Conservation (phyloP, 805 yeast genomes). For the Tetrapisispora pingtungensis region DNA sequence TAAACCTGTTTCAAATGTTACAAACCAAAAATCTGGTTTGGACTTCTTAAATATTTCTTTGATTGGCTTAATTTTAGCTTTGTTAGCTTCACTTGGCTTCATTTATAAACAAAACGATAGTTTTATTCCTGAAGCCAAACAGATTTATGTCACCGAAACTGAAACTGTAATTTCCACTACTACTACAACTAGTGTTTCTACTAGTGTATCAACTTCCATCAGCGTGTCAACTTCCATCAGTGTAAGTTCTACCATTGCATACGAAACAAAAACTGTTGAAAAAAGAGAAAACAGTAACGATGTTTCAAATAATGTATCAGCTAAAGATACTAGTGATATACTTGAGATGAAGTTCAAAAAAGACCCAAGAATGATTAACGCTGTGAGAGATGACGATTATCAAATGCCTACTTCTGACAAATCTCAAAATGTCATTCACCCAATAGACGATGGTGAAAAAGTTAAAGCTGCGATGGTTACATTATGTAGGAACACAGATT, state of each 20-base stretch:
- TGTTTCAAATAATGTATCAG: not conserved
- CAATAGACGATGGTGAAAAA: slow-evolving; percentile 27
- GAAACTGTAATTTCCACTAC: slow-evolving; percentile 31
- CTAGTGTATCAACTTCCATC: not conserved
- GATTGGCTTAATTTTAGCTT: not conserved
- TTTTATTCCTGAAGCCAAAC: slow-evolving; percentile 30
- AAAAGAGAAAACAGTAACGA: not conserved
- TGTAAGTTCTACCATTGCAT: not conserved
- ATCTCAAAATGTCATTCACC: slow-evolving; percentile 23
- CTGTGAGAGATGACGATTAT: slow-evolving; percentile 6
- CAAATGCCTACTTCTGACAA: slow-evolving; percentile 23
- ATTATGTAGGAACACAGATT: slow-evolving; percentile 61
- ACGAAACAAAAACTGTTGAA: not conserved
- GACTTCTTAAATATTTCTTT: not conserved
- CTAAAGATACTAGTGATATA: not conserved
- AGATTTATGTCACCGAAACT: slow-evolving; percentile 41
- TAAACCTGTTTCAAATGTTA: not conserved
- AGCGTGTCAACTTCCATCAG: not conserved
- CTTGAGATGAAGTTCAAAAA: not conserved
- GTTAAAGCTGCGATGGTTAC: slow-evolving; percentile 62
- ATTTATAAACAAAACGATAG: not conserved
- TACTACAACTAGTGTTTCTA: not conserved
- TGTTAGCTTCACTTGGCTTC: not conserved
- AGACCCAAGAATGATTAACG: not conserved
- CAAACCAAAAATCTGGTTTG: not conserved